Conservation (phyloP, 2,329 filamentous ascomycete genomes). For the Monilinia laxa region DNA sequence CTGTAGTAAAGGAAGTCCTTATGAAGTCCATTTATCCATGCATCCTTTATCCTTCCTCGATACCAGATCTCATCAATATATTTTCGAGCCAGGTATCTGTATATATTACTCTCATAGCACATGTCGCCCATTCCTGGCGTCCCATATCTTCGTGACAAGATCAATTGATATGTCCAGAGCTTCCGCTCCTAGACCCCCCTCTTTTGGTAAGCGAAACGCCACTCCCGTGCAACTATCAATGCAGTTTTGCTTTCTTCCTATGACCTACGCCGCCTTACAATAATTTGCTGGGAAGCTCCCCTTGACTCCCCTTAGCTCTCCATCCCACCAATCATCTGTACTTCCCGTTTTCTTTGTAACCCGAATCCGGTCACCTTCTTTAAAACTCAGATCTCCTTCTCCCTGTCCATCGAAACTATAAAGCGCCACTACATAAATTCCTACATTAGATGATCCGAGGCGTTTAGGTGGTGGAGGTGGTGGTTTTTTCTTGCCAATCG, state of each 20-base stretch:
- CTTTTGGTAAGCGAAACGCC: not conserved
- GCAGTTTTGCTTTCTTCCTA: not conserved
- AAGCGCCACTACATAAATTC: conserved; percentile 58
- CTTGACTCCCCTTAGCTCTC: conserved; percentile 65
- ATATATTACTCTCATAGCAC: not conserved
- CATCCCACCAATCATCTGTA: conserved; percentile 86
- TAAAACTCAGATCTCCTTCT: conserved; percentile 69
- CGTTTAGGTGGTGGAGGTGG: conserved; percentile 68
- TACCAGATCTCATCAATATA: not conserved
- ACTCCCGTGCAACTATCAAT: not conserved
- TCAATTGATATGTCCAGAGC: no score
- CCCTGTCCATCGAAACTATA: conserved; percentile 73
- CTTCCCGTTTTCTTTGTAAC: conserved; percentile 77
- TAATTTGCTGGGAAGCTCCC: conserved; percentile 86
- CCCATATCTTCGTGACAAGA: no score
- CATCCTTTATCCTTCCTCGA: not conserved
- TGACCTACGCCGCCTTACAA: conserved; percentile 48
- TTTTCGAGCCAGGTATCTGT: not conserved
- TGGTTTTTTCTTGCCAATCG: conserved; percentile 63
- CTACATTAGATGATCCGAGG: conserved; percentile 48
- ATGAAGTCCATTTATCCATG: not conserved
- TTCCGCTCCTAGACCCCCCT: no score
- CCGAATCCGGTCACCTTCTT: conserved; percentile 73
- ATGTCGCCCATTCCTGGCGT: not conserved
- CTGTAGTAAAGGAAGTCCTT: not conserved